Evolutionary conservation across 805 yeast genomes (phyloP), one percentile per base, ranked within the genome.

Genomic region (Sugiyamaella qingdaonensis): DNA sequence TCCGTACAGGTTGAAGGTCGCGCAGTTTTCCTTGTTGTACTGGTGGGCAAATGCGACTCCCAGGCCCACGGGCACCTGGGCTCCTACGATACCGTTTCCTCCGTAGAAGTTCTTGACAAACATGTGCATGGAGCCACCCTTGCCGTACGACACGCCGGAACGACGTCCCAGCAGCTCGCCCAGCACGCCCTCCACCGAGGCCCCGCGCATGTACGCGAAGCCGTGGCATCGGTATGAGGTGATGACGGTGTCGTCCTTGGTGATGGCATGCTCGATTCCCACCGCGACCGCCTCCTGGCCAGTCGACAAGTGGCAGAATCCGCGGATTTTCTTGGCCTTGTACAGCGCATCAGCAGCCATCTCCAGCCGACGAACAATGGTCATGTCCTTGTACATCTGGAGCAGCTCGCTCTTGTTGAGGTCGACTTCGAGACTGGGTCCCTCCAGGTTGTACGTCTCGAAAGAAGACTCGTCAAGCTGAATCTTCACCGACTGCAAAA

Each of bases 81-180:
- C 99, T 71, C 99, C 99, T 52, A 94, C 99, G 72, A 94, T 94
- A 79, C 99, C 99, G 76, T 94, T 94, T 76, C 99, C 99, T 72
- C 99, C 99, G 74, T 86, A 94, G 80, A 94, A 94, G 57, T 95
- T 95, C 46, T 85, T 84, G 47, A 95, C 88, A 72, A 85, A 94
- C 91, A 94, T 88, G 78, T 94, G 99, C 99, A 94, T 94, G 61
- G 99, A 94, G 65, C 99, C 99, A 78, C 99, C 99, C 76, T 94
- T 94, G 77, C 99, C 99, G 75, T 77, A 85, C 42, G 97, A 86
- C 57, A 88, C 95, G 79, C 99, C 98, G 54, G 85, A 76, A 78
- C 96, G 85, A 77, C 86, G 86, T 66, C 99, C 99, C 92, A 94
- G 86, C 72, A 94, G 80, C 77, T 94, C 99, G 59, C 96, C 98